A percentile compares a stretch with the other conserved stretches of the same genome.
phyloP scores from a whole-genome alignment of 129 eudicot species.

The Tanacetum coccineum region DNA sequence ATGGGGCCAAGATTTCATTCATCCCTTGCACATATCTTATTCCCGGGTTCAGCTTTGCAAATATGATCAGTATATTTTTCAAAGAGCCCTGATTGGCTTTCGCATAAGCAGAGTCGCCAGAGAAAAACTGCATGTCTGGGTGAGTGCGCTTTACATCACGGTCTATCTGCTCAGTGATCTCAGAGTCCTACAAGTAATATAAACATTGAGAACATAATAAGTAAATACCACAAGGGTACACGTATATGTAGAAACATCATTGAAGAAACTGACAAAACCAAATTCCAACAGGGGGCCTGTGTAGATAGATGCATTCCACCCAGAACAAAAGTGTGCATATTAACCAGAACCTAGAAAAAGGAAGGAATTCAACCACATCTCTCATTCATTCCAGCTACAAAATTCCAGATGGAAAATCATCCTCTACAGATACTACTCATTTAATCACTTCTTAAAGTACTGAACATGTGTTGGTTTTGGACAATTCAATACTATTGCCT shows the following conservation, averaged over 20 bases:
- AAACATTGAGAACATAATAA: slow-evolving; percentile 16
- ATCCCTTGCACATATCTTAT: slow-evolving; percentile 99
- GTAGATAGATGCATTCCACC: slow-evolving; percentile 4
- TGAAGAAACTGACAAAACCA: not conserved
- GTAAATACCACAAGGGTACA: slow-evolving; percentile 15
- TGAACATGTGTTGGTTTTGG: too few species aligned
- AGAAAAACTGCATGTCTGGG: slow-evolving; percentile 86
- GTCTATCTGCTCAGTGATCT: slow-evolving; percentile 87
- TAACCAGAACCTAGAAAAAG: not conserved
- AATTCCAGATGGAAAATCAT: too few species aligned
- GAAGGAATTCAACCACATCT: not conserved
- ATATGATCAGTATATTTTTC: slow-evolving; percentile 67
- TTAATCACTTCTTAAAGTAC: too few species aligned
- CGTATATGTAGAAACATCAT: not conserved
- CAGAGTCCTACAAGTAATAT: slow-evolving; percentile 63
- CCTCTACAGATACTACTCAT: too few species aligned
- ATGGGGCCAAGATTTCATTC: slow-evolving; percentile 95
- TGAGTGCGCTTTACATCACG: slow-evolving; percentile 97
- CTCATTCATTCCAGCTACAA: not conserved
- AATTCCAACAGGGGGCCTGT: not conserved
- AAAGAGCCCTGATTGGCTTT: slow-evolving; percentile 81
- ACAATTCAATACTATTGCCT: too few species aligned
- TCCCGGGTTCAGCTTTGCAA: slow-evolving; percentile 96
- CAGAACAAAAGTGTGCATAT: slow-evolving; percentile 3
- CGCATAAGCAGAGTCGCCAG: slow-evolving; percentile 70